Conservation (phyloP, 345 rosid species). For the Acer yangbiense region DNA sequence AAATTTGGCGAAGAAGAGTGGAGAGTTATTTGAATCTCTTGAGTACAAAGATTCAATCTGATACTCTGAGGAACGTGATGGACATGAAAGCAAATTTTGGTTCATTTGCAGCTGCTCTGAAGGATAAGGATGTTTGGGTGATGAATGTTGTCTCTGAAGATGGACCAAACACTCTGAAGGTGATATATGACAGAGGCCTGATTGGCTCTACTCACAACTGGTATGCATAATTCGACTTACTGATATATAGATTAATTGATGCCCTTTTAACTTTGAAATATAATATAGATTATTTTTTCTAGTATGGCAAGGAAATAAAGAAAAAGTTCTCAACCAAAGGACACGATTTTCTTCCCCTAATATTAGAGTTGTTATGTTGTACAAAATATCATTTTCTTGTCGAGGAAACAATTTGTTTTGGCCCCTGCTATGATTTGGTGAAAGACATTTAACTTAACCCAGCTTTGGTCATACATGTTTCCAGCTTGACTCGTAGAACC, state of each 20-base stretch:
- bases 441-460: background rate
- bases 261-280: slow-evolving; percentile 1
- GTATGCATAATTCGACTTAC: slow-evolving; percentile 38
- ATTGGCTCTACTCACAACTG: slow-evolving; percentile 82
- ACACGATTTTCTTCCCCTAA: background rate
- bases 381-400: background rate
- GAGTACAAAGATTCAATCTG: slow-evolving; percentile 65
- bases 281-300: background rate
- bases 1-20: slow-evolving; percentile 71
- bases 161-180: slow-evolving; percentile 80
- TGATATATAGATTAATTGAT: background rate
- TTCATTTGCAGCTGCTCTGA: slow-evolving; percentile 92
- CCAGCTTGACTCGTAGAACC: background rate
- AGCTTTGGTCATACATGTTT: background rate
- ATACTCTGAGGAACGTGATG: slow-evolving; percentile 86
- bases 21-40: slow-evolving; percentile 81
- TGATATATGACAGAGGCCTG: slow-evolving; percentile 85
- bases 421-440: background rate
- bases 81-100: slow-evolving; percentile 98
- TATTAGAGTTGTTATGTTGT: background rate
- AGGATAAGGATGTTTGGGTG: slow-evolving; percentile 85
- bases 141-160: slow-evolving; percentile 84
- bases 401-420: background rate
- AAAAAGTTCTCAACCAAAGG: background rate
- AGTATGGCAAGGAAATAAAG: background rate